Base-by-base conservation (phyloP, 768 basidiomycete genomes). In the Tulasnella sp. region DNA sequence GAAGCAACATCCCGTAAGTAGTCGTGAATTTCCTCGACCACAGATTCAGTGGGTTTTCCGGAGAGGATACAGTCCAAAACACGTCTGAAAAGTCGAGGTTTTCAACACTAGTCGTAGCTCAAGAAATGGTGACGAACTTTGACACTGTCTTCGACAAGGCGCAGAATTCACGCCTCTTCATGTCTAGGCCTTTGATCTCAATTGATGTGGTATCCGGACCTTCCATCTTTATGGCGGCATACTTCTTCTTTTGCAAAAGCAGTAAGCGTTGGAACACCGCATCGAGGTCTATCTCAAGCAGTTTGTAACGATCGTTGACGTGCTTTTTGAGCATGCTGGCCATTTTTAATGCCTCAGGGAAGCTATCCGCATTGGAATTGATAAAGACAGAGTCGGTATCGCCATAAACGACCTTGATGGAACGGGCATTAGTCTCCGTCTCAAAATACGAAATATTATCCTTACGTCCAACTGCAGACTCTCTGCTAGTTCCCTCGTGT, bases 321-420 rank as follows among this genome's bases (percentile, higher is more conserved):
- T 84, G 83, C 67, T 90, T 92, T 73, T 98, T 98, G 77, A 99
- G 86, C 36, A 84, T 81, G 4, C 79, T 79, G 2, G 94, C 92
- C 53, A 94, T 96, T 71, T 85, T 86, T 49, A 94, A 74, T 2
- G 96, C 96, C 45, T 94, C 86, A 0, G 82, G 77, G 23, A 93
- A 79, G 40, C 92, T 87, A 0, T 82, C 85, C 27, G 86, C 88
- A 63, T 92, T 90, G 3, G 96, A 92, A 70, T 99, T 98, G 62
- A 99, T 86, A 68, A 99, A 97, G 54, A 99, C 88, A 0, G 96
- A 99, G 68, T 99, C 96, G 0, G 96, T 99, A 66, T 99, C 96
- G 62, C 96, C 96, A 64, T 99, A 99, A 7, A 99, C 84, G 63
- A 99, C 94, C 94, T 99, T n/a, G n/a, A 57, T 19, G 21, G 4